These are phyloP conservation scores for Didymella lethalis DNA, from an alignment of 2,329 filamentous ascomycete genomes.

Conservation along the genomic window DNA sequence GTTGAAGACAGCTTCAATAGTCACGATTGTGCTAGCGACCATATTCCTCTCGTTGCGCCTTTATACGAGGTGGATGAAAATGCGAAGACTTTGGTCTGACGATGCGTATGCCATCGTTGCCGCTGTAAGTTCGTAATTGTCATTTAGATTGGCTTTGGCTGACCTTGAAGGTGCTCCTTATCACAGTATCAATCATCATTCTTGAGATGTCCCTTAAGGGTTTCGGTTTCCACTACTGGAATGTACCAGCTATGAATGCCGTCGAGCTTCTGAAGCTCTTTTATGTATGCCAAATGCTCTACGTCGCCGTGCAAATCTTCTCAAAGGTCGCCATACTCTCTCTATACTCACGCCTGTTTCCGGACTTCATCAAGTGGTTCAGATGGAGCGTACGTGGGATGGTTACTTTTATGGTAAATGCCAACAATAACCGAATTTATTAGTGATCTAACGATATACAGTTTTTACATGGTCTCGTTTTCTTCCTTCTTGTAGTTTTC, in stretches of 20 bases:
- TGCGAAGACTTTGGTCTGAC: constrained; percentile 18
- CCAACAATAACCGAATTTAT: not conserved
- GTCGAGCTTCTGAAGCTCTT: constrained; percentile 25
- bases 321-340: constrained; percentile 27
- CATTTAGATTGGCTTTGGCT: not conserved
- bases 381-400: constrained; percentile 24
- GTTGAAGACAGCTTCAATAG: constrained; percentile 20
- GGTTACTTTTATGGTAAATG: constrained; percentile 24
- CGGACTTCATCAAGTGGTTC: constrained; percentile 22
- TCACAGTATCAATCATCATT: constrained; percentile 24
- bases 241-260: constrained; percentile 15
- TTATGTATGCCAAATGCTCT: constrained; percentile 23
- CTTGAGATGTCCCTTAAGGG: constrained; percentile 28
- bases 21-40: constrained; percentile 17
- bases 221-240: constrained; percentile 28
- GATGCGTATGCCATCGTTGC: constrained; percentile 27
- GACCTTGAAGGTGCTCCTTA: constrained; percentile 16
- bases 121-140: constrained; percentile 12
- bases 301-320: constrained; percentile 23
- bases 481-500: constrained; percentile 26
- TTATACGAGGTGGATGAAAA: constrained; percentile 28
- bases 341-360: constrained; percentile 24
- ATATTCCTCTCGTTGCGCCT: constrained; percentile 23
- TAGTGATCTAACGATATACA: not conserved
- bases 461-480: constrained; percentile 23